Conservation (phyloP, 257 asterid genomes). For the Vinca minor region DNA sequence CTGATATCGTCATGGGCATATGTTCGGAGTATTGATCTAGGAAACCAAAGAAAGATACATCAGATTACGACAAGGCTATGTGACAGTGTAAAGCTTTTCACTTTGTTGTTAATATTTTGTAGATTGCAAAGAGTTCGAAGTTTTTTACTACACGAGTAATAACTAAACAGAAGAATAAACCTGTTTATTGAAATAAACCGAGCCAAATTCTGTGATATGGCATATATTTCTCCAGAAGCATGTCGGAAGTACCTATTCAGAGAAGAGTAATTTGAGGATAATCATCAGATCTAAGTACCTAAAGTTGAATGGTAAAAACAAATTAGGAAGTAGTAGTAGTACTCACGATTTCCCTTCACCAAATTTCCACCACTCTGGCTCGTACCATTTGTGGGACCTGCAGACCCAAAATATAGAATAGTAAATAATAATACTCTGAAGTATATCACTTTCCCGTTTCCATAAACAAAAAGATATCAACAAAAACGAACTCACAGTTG, state of each 20-base stretch:
- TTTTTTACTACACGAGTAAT: too few species aligned
- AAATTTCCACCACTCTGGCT: slow-evolving; percentile 97
- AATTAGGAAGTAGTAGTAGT: slow-evolving; percentile 6
- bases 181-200: slow-evolving; percentile 69
- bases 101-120: not conserved
- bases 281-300: not conserved
- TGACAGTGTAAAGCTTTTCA: not conserved
- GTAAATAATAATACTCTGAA: not conserved
- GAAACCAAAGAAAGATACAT: slow-evolving; percentile 11
- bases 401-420: slow-evolving; percentile 12
- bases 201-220: slow-evolving; percentile 70
- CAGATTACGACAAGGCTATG: not conserved
- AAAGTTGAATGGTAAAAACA: slow-evolving; percentile 1
- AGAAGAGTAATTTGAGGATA: not conserved
- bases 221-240: slow-evolving; percentile 81
- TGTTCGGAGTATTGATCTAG: slow-evolving; percentile 50
- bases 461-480: not conserved
- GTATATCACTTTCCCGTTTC: not conserved
- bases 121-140: not conserved
- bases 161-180: slow-evolving; percentile 20
- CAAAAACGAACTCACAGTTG: slow-evolving; percentile 51
- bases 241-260: slow-evolving; percentile 68
- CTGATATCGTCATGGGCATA: slow-evolving; percentile 87
- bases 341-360: slow-evolving; percentile 95
- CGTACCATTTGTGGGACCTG: slow-evolving; percentile 85